A percentile compares a stretch with the other conserved stretches of the same genome.
Conservation (phyloP, 1,284 basidiomycete species). For the Apiotrichum laibachii region DNA sequence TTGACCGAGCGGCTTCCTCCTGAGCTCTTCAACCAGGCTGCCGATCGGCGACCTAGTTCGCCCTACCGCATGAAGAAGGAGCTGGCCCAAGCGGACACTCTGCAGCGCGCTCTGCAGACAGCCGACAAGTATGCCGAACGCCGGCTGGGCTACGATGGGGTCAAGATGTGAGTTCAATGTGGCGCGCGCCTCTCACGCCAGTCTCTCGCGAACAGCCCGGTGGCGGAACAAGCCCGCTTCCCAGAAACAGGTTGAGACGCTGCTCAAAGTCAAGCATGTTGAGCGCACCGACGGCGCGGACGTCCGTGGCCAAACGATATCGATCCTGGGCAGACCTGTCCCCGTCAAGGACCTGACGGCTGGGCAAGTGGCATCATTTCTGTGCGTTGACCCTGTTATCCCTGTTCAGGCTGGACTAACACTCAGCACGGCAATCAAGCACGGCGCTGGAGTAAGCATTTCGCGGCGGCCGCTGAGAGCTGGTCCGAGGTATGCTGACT, state of each 20-base stretch:
- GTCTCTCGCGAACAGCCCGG: conserved; percentile 63
- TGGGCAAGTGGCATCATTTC: conserved; percentile 25
- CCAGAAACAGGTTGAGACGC: conserved; percentile 61
- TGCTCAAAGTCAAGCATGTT: conserved; percentile 62
- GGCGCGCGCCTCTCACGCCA: conserved; percentile 39
- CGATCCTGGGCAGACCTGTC: conserved; percentile 23
- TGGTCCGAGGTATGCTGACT: not conserved
- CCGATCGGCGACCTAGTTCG: conserved; percentile 7
- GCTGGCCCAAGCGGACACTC: conserved; percentile 31
- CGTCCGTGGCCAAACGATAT: conserved; percentile 7
- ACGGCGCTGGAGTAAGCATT: conserved; percentile 33
- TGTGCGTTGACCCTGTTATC: conserved; percentile 13
- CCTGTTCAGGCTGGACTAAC: not conserved
- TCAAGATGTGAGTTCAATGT: conserved; percentile 1
- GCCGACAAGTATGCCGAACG: conserved; percentile 46
- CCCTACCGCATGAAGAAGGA: conserved; percentile 21
- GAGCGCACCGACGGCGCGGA: conserved; percentile 20
- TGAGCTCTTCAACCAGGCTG: conserved; percentile 12
- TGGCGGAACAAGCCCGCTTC: conserved; percentile 73
- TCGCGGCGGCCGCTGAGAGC: conserved; percentile 28
- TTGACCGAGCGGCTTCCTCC: conserved; percentile 27
- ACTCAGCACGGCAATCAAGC: conserved; percentile 27
- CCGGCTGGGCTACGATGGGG: conserved; percentile 22
- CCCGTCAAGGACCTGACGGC: conserved; percentile 24
- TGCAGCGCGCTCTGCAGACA: conserved; percentile 48